Percentiles rank a stretch among this genome's conserved stretches.
These are phyloP conservation scores for Diplodia seriata DNA, from an alignment of 2,329 filamentous ascomycete genomes.

Conservation along the genomic window DNA sequence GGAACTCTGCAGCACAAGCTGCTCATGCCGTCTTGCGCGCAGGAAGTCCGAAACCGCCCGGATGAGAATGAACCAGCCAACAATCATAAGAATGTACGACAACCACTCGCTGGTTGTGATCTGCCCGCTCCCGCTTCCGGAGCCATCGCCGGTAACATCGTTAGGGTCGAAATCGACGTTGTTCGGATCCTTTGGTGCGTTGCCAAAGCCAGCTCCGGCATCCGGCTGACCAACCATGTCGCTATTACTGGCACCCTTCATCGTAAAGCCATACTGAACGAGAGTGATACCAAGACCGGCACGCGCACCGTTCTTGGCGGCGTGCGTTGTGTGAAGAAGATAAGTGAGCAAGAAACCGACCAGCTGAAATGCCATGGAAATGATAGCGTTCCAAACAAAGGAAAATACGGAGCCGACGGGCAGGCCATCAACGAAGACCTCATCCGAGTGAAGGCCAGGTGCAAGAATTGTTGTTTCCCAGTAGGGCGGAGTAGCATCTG, in stretches of 20 bases:
- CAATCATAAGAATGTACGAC: slow-evolving; percentile 92
- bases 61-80: slow-evolving; percentile 97
- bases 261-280: slow-evolving; percentile 95
- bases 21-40: slow-evolving; percentile 85
- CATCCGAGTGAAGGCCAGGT: slow-evolving; percentile 87
- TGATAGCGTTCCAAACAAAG: slow-evolving; percentile 93
- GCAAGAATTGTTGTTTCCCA: slow-evolving; percentile 99
- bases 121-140: slow-evolving; percentile 48
- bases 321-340: slow-evolving; percentile 95
- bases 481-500: slow-evolving; percentile 93
- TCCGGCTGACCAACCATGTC: slow-evolving; percentile 55
- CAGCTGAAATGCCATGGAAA: slow-evolving; percentile 95
- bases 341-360: slow-evolving; percentile 98
- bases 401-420: slow-evolving; percentile 88
- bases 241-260: slow-evolving; percentile 67
- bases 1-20: slow-evolving; percentile 89
- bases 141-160: slow-evolving; percentile 60
- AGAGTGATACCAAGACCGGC: slow-evolving; percentile 93
- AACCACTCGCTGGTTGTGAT: slow-evolving; percentile 84
- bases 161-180: slow-evolving; percentile 84
- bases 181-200: slow-evolving; percentile 84
- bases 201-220: slow-evolving; percentile 54
- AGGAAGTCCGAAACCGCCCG: slow-evolving; percentile 91
- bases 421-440: slow-evolving; percentile 96
- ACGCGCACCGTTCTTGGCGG: slow-evolving; percentile 95